Base-by-base conservation (phyloP, 345 rosid species). In the Hirschfeldia incana region DNA sequence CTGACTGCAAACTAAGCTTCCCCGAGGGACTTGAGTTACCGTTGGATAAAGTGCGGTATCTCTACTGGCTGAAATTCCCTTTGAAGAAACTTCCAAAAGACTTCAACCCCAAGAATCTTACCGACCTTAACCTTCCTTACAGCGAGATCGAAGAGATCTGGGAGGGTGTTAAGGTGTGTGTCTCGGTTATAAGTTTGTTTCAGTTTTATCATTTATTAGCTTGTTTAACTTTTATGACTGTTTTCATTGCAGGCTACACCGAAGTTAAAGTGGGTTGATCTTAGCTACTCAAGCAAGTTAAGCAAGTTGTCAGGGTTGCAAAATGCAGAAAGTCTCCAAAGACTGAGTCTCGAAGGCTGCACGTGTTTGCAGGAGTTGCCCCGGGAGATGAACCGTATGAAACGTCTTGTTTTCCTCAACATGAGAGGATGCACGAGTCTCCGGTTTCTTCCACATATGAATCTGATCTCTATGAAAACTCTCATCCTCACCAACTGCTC, bases 31-130 rank as follows among this genome's bases (percentile, higher is more conserved):
- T 78, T 37, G 57, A 78, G 0, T 72, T 49, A 16, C 33, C 73
- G 0, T 9, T 83, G 12, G 36, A 34, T 0, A 57, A 78, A 9
- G 0, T 83, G 4, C 53, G 83, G 5, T 78, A 64, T 68, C 55
- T 85, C 3, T 30, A 72, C 0, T 80, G 85, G 87, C 26, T 5
- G 6, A 49, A 72, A 46, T 85, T 44, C 49, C 84, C 87, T 5
- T 29, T 46, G 3, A 44, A 34, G 10, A 74, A 27, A 17, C 46
- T 85, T 36, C 82, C 87, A 30, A 10, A 55, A 27, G 68, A 55
- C 10, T 80, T 78, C 39, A 30, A 46, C 36, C 78, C 76, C 0
- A 74, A 69, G 17, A 75, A 83, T 6, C 80, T 77, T 42, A 70
- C 58, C 6, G 78, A 74, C 42, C 70, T 80, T 15, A 67, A 27